phyloP scores from a whole-genome alignment of 805 yeast species.

The Starmerella floricola region DNA sequence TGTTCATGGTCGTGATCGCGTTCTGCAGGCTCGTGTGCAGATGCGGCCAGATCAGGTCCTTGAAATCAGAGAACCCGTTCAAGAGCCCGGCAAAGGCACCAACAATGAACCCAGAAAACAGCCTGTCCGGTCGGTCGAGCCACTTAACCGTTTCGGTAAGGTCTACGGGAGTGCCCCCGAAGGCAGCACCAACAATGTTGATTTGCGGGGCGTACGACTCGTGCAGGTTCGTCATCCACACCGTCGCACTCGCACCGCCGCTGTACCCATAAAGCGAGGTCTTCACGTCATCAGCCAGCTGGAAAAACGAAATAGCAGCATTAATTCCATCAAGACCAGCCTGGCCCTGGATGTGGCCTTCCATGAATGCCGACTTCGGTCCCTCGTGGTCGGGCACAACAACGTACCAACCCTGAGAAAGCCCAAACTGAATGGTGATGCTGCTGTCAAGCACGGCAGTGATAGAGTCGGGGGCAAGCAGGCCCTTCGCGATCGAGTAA shows the following conservation, averaged over 20 bases:
- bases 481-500: conserved; percentile 14
- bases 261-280: conserved; percentile 5
- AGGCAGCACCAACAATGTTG: conserved; percentile 21
- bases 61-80: conserved; percentile 18
- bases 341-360: conserved; percentile 23
- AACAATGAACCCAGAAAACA: conserved; percentile 22
- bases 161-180: conserved; percentile 15
- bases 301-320: not conserved
- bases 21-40: not conserved
- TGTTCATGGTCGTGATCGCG: not conserved
- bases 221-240: conserved; percentile 25
- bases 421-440: not conserved
- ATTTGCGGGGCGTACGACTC: conserved; percentile 25
- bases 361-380: conserved; percentile 23
- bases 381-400: conserved; percentile 26
- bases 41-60: conserved; percentile 5
- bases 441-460: not conserved
- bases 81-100: conserved; percentile 22
- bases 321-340: conserved; percentile 6
- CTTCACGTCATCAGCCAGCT: not conserved
- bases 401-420: conserved; percentile 10
- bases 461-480: not conserved
- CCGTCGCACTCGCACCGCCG: conserved; percentile 19
- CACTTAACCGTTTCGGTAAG: conserved; percentile 11
- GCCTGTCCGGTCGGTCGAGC: conserved; percentile 10